phyloP scores from a whole-genome alignment of 208 protist genomes.

The Vickermania ingenoplastis region DNA sequence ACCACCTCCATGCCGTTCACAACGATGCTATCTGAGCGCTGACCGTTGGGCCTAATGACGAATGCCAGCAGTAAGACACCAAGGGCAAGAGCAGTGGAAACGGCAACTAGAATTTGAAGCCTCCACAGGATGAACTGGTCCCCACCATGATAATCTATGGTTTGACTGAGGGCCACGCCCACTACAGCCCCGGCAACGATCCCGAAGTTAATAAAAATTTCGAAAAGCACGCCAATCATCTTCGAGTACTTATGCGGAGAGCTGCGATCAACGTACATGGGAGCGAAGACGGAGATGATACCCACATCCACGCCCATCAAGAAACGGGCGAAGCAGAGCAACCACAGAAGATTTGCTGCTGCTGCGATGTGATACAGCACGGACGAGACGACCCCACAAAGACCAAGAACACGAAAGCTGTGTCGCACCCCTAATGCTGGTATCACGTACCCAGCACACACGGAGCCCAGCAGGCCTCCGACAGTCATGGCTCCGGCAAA shows the following conservation, averaged over 20 bases:
- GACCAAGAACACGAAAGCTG: conserved; percentile 9
- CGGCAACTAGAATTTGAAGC: conserved; percentile 2
- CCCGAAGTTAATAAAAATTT: conserved; percentile 17
- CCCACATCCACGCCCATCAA: conserved; percentile 15
- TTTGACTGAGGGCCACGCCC: conserved; percentile 6
- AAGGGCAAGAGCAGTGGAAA: too few relatives aligned
- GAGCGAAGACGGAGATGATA: conserved; percentile 6
- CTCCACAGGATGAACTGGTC: conserved; percentile 8
- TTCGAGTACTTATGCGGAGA: conserved; percentile 4
- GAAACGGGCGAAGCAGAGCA: conserved; percentile 14
- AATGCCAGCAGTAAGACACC: conserved; percentile 10
- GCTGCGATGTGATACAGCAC: conserved; percentile 7
- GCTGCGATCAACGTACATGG: conserved; percentile 26
- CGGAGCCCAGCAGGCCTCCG: conserved; percentile 16
- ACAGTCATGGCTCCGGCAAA: conserved; percentile 21
- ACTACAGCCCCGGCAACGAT: conserved; percentile 21
- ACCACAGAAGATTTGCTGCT: conserved; percentile 2
- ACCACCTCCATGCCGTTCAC: background rate
- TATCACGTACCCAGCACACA: conserved; percentile 4
- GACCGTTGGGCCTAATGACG: conserved; percentile 10
- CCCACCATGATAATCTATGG: conserved; percentile 1
- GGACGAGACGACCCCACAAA: conserved; percentile 7
- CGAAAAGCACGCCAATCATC: conserved; percentile 11
- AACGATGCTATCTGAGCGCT: background rate
- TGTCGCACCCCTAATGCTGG: conserved; percentile 6